Evolutionary conservation across 2,329 filamentous ascomycete genomes (phyloP), one percentile per base, ranked within the genome.

Genomic region (Xylaria hypoxylon): DNA sequence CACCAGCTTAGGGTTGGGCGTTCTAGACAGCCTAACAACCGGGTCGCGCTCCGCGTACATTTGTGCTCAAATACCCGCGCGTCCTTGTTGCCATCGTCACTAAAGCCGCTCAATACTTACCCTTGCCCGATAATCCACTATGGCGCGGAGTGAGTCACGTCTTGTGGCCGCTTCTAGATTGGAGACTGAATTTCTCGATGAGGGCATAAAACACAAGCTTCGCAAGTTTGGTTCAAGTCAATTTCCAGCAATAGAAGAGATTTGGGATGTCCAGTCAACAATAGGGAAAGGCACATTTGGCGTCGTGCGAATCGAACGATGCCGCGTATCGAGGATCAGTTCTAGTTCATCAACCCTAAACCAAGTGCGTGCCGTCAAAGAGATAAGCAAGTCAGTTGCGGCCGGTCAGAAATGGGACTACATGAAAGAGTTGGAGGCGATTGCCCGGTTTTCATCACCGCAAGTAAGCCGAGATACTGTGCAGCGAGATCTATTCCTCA

Each of bases 351-450:
- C 52, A 24, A 42, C 31, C 3, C 33, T 31, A 4, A 22, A 51
- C 17, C 19, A 33, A 24, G 22, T 62, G 22, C 60, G 60, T 33
- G 60, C 60, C 48, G 60, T 62, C 6, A 62, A 62, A 15, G 51
- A 50, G 60, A 62, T 62, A 28, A 62, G 44, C 13, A 62, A 62
- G 24, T 22, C 60, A 3, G 60, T 31, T 15, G 60, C 51, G 5
- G 52, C 42, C 5, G 24, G 60, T 10, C 31, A 62, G 45, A 42
- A 15, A 31, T 62, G 60, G 60, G 52, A 62, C 24, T 62, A 62
- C 7, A 62, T 51, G 51, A 62, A 62, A 17, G 60, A 62, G 17
- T 22, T 62, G n/a, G 60, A 62, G 33, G 60, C 60, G 3, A 62
- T 42, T 22, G 52, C 33, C 10, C 24, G 35, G 8, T 58, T 58